These are phyloP conservation scores for Candolleomyces aberdarensis DNA, from an alignment of 768 basidiomycete species.

Conservation along the genomic window DNA sequence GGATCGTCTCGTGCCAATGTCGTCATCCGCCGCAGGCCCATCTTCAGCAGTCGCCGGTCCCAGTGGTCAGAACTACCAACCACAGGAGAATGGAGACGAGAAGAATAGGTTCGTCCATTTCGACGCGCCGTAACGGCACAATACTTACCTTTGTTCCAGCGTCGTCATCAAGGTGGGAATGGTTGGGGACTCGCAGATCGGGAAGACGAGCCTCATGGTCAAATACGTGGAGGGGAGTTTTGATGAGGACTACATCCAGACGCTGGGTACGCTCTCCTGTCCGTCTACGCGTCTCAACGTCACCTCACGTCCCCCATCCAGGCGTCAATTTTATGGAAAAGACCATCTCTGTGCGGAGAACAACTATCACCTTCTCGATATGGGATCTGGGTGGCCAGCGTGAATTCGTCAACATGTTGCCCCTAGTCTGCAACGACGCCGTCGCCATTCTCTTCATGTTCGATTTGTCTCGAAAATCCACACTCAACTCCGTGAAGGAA, in stretches of 20 bases:
- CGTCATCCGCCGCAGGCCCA: conserved; percentile 45
- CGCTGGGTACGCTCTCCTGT: conserved; percentile 66
- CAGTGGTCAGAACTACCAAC: conserved; percentile 45
- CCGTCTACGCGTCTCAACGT: conserved; percentile 10
- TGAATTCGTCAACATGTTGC: conserved; percentile 99
- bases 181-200: conserved; percentile 99
- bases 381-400: conserved; percentile 98
- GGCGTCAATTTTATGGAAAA: conserved; percentile 99
- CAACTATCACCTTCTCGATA: conserved; percentile 99
- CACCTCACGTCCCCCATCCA: conserved; percentile 13
- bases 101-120: conserved; percentile 56
- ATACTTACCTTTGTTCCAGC: conserved; percentile 33
- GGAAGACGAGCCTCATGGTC: conserved; percentile 99
- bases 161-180: conserved; percentile 99
- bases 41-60: conserved; percentile 40
- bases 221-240: conserved; percentile 99
- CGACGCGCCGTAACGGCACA: conserved; percentile 3
- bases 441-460: conserved; percentile 99
- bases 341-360: conserved; percentile 96
- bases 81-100: conserved; percentile 61
- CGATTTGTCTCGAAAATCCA: conserved; percentile 95
- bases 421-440: conserved; percentile 98
- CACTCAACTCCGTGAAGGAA: conserved; percentile 97
- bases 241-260: conserved; percentile 99
- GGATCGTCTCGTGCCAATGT: conserved; percentile 49